These are phyloP conservation scores for Trametes pubescens DNA, from an alignment of 1,284 basidiomycete species.

Conservation along the genomic window DNA sequence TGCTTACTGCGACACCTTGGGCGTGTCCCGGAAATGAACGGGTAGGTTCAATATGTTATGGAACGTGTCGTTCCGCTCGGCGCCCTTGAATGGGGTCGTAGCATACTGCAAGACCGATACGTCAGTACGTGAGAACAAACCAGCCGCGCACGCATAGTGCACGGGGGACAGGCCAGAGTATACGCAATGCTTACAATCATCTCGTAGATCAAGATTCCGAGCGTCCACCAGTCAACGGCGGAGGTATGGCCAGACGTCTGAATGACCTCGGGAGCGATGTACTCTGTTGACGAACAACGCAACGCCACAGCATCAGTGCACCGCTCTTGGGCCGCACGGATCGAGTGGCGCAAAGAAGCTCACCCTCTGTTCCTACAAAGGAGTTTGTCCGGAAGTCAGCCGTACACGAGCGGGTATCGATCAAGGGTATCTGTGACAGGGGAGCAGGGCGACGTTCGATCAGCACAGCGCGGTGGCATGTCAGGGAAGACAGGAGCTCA, in stretches of 20 bases:
- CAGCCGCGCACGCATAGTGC: constrained; percentile 6
- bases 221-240: constrained; percentile 99
- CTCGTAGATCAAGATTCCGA: constrained; percentile 98
- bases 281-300: constrained; percentile 65
- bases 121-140: constrained; percentile 25
- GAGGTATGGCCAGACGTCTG: constrained; percentile 97
- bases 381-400: constrained; percentile 98
- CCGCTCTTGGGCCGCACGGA: constrained; percentile 24
- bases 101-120: constrained; percentile 71
- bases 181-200: constrained; percentile 88
- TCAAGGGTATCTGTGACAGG: constrained; percentile 73
- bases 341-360: constrained; percentile 37
- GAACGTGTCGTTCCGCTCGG: constrained; percentile 95
- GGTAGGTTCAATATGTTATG: constrained; percentile 91
- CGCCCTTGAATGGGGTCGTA: constrained; percentile 98
- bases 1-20: constrained; percentile 84
- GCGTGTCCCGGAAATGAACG: constrained; percentile 88
- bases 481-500: constrained; percentile 45
- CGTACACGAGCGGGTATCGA: constrained; percentile 98
- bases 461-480: constrained; percentile 25
- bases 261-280: constrained; percentile 99
- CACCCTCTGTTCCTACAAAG: constrained; percentile 98
- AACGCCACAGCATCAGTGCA: constrained; percentile 33
- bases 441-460: constrained; percentile 29
- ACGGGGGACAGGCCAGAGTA: constrained; percentile 20